Evolutionary conservation across 140 eudicot species (phyloP).

Genomic region (Oenanthe javanica): DNA sequence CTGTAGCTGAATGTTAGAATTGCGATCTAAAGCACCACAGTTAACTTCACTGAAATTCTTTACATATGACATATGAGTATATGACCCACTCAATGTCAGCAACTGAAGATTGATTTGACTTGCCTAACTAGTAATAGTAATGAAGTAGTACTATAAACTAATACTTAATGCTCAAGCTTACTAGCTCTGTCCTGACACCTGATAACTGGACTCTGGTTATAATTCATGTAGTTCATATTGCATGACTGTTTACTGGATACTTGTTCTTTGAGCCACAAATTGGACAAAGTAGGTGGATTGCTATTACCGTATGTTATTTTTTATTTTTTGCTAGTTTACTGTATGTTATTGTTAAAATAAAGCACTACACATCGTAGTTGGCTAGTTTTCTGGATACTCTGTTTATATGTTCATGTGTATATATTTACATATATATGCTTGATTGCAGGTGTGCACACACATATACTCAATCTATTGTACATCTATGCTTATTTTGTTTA

Average conservation of each 20-base stretch:
- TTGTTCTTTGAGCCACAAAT: neutral
- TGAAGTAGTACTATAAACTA: neutral
- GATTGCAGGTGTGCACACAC: neutral
- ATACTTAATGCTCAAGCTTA: neutral
- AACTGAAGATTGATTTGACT: neutral
- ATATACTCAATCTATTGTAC: neutral
- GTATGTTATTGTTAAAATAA: no score
- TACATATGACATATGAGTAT: no score
- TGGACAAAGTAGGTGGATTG: neutral
- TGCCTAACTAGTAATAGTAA: neutral
- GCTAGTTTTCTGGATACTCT: neutral
- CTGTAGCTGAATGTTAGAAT: neutral
- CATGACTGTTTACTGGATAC: neutral
- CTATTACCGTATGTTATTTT: neutral
- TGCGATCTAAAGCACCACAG: neutral
- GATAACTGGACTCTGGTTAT: neutral
- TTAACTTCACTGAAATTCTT: neutral
- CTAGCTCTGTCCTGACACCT: neutral
- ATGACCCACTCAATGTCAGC: neutral
- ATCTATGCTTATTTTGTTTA: neutral
- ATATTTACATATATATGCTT: no score
- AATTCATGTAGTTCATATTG: neutral
- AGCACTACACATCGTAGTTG: neutral
- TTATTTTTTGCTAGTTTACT: no score
- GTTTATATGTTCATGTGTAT: no score